Evolutionary conservation across 192 early-diverging fungal species (phyloP).

Genomic region (Gaertneriomyces semiglobifer): DNA sequence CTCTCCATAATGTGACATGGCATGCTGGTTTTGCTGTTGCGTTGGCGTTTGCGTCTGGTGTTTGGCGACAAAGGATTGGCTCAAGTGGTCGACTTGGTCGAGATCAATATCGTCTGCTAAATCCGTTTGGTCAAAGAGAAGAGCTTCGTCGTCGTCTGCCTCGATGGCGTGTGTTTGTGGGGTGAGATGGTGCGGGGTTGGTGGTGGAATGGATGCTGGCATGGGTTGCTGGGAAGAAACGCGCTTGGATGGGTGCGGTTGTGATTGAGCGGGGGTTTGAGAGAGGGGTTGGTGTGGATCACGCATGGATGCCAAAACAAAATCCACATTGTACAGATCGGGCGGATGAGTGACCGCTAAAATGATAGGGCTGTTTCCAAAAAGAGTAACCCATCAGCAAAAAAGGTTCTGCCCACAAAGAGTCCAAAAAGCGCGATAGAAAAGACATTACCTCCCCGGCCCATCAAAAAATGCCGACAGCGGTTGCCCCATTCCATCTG

Average conservation of each 20-base stretch:
- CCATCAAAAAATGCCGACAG: constrained; percentile 36
- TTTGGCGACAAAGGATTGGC: not conserved
- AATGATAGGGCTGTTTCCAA: constrained; percentile 29
- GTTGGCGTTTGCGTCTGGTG: not conserved
- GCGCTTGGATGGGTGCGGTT: not conserved
- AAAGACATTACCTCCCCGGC: constrained; percentile 36
- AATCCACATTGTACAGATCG: constrained; percentile 36
- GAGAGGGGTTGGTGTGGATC: constrained; percentile 3
- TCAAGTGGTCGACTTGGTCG: not conserved
- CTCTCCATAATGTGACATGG: not conserved
- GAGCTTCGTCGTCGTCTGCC: not conserved
- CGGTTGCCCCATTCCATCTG: constrained; percentile 38
- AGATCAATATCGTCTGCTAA: not conserved
- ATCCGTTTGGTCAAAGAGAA: not conserved
- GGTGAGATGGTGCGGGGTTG: constrained; percentile 8
- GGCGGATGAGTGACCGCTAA: constrained; percentile 31
- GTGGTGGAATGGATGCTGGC: not conserved
- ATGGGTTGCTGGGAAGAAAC: no score
- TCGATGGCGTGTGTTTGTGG: not conserved
- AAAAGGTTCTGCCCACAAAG: not conserved
- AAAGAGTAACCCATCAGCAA: not conserved
- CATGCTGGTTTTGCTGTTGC: not conserved
- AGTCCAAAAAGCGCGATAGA: not conserved
- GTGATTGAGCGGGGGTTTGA: not conserved
- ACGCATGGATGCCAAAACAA: constrained; percentile 37